Base-by-base conservation (phyloP, 495 filamentous ascomycete species). In the Hypoxylon fragiforme region DNA sequence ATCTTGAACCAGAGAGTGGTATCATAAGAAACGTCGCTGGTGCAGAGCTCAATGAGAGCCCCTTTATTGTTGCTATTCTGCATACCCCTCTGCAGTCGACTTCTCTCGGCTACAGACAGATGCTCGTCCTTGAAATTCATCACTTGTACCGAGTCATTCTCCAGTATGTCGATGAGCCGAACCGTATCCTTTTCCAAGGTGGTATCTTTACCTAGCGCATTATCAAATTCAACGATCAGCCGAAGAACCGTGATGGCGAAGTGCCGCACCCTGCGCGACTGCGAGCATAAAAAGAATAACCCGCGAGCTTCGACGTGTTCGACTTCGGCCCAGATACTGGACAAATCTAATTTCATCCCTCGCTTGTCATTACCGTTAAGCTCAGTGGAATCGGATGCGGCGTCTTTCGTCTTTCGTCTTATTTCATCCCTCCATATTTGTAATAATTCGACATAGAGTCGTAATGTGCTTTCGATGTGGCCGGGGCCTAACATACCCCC, bases 361-460 rank as follows among this genome's bases (percentile, higher is more conserved):
- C 81, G 73, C 50, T 80, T 81, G 12, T 84, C 82, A 13, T 75
- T 65, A 26, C 77, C 74, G 16, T 76, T 78, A 42, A 80, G 76
- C 13, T 90, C 87, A 1, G 75, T 67, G 1, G 73, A 71, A 19
- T 92, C 88, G 6, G 77, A 74, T 7, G 82, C 79, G 8, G 84
- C 86, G 22, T 87, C 87, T 61, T 81, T 88, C 8, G 85, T 89
- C 65, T 96, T 97, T 30, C 86, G 82, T 54, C 89, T 87, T 60
- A 97, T 92, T 64, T 97, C 91, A 44, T 97, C 91, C 21, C 96
- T 94, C 94, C 94, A 99, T 34, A 99, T 97, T 48, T 87, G 81
- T 24, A 99, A 77, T 7, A 97, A 73, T 68, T 99, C 91, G 36
- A 99, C 89, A 65, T 97, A 99, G 0, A 99, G 78, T 54, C 84